These are phyloP conservation scores for Thalassiosira exigua DNA, from an alignment of 352 stramenopile genomes.

Conservation along the genomic window DNA sequence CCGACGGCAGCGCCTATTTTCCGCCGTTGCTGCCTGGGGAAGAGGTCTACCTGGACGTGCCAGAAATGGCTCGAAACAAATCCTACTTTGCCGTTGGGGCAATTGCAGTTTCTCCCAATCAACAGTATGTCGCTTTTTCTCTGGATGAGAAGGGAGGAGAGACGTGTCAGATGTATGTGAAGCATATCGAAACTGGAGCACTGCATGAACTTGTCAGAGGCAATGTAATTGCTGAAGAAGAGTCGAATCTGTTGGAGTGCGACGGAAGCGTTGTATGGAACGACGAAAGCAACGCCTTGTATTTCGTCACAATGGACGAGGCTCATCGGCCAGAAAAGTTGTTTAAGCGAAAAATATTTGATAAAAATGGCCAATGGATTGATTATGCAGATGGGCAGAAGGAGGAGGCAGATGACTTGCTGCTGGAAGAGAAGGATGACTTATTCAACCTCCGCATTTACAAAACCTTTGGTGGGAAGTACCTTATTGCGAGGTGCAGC, in stretches of 20 bases:
- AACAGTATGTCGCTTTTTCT: constrained; percentile 93
- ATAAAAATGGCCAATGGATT: constrained; percentile 68
- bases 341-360: constrained; percentile 89
- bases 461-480: constrained; percentile 92
- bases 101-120: constrained; percentile 88
- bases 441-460: constrained; percentile 90
- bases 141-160: constrained; percentile 94
- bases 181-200: constrained; percentile 81
- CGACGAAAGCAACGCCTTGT: constrained; percentile 89
- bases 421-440: constrained; percentile 95
- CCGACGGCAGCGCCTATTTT: constrained; percentile 43
- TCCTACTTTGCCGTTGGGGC: constrained; percentile 81
- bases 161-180: constrained; percentile 91
- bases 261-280: constrained; percentile 90
- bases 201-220: constrained; percentile 21
- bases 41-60: constrained; percentile 94
- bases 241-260: constrained; percentile 50
- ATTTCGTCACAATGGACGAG: constrained; percentile 90
- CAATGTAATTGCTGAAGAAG: constrained; percentile 43
- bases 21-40: constrained; percentile 83
- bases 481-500: constrained; percentile 89
- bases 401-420: constrained; percentile 79
- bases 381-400: constrained; percentile 47
- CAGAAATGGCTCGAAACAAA: constrained; percentile 88
- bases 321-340: constrained; percentile 92